Evolutionary conservation across 2,329 filamentous ascomycete species (phyloP).

Genomic region (Aspergillus quadrilineatus): DNA sequence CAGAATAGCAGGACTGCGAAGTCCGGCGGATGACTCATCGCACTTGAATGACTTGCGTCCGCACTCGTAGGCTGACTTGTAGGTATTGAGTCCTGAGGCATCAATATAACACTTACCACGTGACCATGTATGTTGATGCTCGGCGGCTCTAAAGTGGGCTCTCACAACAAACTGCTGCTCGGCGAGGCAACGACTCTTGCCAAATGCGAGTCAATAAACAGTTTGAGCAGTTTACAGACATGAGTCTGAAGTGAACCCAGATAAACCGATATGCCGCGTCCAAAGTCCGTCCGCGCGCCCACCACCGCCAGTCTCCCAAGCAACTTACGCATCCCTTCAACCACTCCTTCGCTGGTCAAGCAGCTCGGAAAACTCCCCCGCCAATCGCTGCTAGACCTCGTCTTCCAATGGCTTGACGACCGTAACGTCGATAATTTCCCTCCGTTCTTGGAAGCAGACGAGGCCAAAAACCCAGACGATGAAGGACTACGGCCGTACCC

Average conservation of each 20-base stretch:
- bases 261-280: conserved; percentile 27
- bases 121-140: background rate
- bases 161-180: background rate
- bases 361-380: conserved; percentile 69
- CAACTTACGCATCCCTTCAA: conserved; percentile 64
- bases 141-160: background rate
- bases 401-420: conserved; percentile 73
- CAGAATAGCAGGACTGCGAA: background rate
- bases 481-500: conserved; percentile 68
- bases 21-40: background rate
- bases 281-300: conserved; percentile 53
- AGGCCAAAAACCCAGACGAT: conserved; percentile 53
- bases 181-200: background rate
- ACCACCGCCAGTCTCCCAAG: conserved; percentile 71
- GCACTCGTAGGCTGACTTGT: background rate
- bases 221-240: background rate
- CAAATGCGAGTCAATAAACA: background rate
- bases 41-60: background rate
- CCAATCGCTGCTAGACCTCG: conserved; percentile 68
- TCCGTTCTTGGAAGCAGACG: conserved; percentile 58
- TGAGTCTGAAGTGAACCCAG: background rate
- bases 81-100: background rate
- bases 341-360: conserved; percentile 64
- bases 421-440: conserved; percentile 59
- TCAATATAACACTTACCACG: background rate